Evolutionary conservation across 2,329 filamentous ascomycete genomes (phyloP).

Genomic region (Monilinia polystroma): DNA sequence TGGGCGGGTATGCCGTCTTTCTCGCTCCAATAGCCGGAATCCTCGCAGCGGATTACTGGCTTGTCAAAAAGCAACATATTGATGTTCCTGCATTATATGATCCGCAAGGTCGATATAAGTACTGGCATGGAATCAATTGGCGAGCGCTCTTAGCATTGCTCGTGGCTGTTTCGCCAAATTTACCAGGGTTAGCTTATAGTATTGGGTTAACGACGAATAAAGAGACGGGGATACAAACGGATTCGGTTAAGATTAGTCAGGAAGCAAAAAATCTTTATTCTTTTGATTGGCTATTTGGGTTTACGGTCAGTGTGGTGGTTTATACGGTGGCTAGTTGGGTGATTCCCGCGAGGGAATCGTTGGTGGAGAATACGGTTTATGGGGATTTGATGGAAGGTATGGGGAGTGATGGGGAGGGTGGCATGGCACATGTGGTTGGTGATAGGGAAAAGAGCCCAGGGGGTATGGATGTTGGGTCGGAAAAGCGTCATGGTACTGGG

Average conservation of each 20-base stretch:
- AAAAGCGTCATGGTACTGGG: neutral
- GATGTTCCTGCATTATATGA: conserved; percentile 44
- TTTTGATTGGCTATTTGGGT: conserved; percentile 67
- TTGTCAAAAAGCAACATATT: conserved; percentile 45
- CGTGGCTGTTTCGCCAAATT: conserved; percentile 32
- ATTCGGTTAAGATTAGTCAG: conserved; percentile 37
- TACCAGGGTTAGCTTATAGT: conserved; percentile 35
- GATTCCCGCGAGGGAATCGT: conserved; percentile 51
- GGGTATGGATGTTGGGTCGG: conserved; percentile 24
- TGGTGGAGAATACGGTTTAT: conserved; percentile 47
- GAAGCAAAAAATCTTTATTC: conserved; percentile 57
- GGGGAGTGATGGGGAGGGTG: neutral
- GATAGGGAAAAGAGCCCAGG: conserved; percentile 25
- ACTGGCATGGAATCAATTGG: conserved; percentile 38
- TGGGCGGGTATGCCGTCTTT: conserved; percentile 64
- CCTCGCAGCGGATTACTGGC: conserved; percentile 58
- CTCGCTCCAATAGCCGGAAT: conserved; percentile 60
- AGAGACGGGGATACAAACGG: neutral
- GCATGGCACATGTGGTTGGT: neutral
- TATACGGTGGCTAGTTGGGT: conserved; percentile 52
- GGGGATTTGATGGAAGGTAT: conserved; percentile 33
- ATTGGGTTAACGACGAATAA: conserved; percentile 25
- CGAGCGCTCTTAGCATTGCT: conserved; percentile 35
- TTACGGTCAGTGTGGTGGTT: conserved; percentile 54
- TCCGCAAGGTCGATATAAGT: conserved; percentile 34